These are phyloP conservation scores for Misopates orontium DNA, from an alignment of 257 asterid genomes.

Conservation along the genomic window DNA sequence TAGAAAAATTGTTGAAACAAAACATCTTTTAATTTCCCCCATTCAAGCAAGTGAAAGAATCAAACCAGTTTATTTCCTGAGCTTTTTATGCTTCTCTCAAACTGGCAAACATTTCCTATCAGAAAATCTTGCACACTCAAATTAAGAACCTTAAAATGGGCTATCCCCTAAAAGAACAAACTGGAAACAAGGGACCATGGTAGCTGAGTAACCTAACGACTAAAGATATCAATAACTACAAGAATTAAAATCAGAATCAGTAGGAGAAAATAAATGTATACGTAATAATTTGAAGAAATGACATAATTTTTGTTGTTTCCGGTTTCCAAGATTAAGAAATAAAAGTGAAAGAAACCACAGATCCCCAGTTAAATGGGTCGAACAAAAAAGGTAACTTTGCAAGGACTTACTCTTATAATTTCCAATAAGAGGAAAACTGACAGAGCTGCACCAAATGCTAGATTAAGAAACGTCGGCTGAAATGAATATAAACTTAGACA, in stretches of 20 bases:
- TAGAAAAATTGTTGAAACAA: not conserved
- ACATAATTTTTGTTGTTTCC: too few relatives aligned
- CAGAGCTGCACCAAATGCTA: slow-evolving; percentile 96
- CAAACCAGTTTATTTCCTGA: slow-evolving; percentile 1
- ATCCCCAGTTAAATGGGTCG: not conserved
- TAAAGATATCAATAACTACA: slow-evolving; percentile 14
- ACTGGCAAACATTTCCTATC: slow-evolving; percentile 7
- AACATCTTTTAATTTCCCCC: slow-evolving; percentile 3
- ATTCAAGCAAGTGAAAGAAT: slow-evolving; percentile 10
- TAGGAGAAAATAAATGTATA: not conserved
- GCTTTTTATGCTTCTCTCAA: slow-evolving; percentile 4
- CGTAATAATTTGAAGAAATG: too few relatives aligned
- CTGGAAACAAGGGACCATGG: slow-evolving; percentile 1
- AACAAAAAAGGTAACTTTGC: slow-evolving; percentile 12
- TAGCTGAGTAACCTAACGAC: slow-evolving; percentile 18
- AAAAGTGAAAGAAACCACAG: not conserved
- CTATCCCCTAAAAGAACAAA: not conserved
- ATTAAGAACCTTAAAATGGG: slow-evolving; percentile 8
- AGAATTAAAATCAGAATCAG: slow-evolving; percentile 11
- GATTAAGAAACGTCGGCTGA: slow-evolving; percentile 60
- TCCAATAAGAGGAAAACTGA: slow-evolving; percentile 83
- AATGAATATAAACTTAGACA: slow-evolving; percentile 29
- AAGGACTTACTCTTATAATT: slow-evolving; percentile 77
- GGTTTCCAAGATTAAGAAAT: not conserved
- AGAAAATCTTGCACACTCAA: slow-evolving; percentile 18